Conservation (phyloP, 2,329 filamentous ascomycete species). For the Phoma sp. region DNA sequence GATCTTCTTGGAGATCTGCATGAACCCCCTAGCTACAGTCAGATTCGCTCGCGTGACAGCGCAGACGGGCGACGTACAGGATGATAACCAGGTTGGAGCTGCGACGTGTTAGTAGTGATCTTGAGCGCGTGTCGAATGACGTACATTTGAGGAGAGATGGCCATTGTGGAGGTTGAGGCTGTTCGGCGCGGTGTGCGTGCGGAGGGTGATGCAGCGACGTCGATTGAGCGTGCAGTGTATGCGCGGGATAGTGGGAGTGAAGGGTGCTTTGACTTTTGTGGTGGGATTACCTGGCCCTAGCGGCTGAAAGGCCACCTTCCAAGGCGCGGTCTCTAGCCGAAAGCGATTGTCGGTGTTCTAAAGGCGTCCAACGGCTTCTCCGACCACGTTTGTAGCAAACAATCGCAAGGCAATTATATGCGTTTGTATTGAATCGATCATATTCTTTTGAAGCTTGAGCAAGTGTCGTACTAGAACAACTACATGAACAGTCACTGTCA, state of each 20-base stretch:
- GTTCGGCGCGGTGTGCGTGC: background rate
- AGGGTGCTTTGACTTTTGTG: slow-evolving; percentile 33
- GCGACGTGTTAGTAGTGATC: slow-evolving; percentile 34
- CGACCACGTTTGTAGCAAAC: slow-evolving; percentile 26
- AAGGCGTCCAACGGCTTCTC: slow-evolving; percentile 37
- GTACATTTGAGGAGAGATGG: slow-evolving; percentile 49
- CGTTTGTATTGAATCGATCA: too few relatives aligned
- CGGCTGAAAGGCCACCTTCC: slow-evolving; percentile 41
- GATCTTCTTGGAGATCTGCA: slow-evolving; percentile 96
- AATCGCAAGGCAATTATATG: background rate
- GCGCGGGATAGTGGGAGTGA: slow-evolving; percentile 21
- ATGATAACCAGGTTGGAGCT: slow-evolving; percentile 51
- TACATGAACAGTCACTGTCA: too few relatives aligned
- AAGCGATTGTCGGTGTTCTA: slow-evolving; percentile 31
- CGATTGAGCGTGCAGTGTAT: slow-evolving; percentile 4
- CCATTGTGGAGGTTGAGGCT: slow-evolving; percentile 35
- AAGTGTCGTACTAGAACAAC: too few relatives aligned
- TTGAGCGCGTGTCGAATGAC: slow-evolving; percentile 13
- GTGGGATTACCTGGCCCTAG: slow-evolving; percentile 23
- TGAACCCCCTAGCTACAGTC: slow-evolving; percentile 68
- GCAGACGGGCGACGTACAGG: slow-evolving; percentile 26
- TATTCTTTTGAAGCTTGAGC: too few relatives aligned
- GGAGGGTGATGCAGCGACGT: slow-evolving; percentile 1
- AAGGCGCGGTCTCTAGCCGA: slow-evolving; percentile 27
- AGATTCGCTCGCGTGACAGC: slow-evolving; percentile 1